phyloP scores from a whole-genome alignment of 106 monocot species.

The Dioscorea zingiberensis region DNA sequence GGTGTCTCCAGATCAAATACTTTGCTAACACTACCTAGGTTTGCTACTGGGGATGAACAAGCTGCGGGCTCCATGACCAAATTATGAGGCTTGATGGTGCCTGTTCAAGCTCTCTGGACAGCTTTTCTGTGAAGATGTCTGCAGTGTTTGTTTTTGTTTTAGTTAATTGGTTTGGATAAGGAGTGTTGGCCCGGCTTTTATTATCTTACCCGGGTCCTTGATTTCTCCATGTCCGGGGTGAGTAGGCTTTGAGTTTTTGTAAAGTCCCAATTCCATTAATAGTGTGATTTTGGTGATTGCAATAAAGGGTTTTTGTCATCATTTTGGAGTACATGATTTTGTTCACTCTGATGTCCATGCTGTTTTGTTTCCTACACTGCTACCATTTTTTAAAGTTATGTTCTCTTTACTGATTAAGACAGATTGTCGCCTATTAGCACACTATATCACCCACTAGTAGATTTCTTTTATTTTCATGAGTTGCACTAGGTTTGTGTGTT shows the following conservation, averaged over 20 bases:
- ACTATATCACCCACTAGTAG: too few species aligned
- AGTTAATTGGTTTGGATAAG: background rate
- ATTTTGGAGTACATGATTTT: too few species aligned
- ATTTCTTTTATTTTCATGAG: too few species aligned
- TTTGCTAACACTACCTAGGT: conserved; percentile 45
- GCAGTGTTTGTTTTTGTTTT: background rate
- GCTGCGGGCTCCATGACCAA: conserved; percentile 4
- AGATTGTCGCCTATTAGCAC: too few species aligned
- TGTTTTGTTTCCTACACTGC: too few species aligned
- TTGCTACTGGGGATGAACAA: conserved; percentile 1
- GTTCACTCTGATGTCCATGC: too few species aligned
- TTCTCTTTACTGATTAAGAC: too few species aligned
- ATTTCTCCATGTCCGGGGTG: background rate
- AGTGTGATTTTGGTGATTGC: conserved; percentile 13
- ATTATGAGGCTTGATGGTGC: background rate
- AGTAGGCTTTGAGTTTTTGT: conserved; percentile 21
- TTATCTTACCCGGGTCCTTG: background rate
- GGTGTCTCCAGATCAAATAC: conserved; percentile 47
- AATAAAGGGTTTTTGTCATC: too few species aligned
- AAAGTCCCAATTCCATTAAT: conserved; percentile 19
- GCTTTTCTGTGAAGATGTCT: too few species aligned
- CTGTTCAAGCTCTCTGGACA: background rate
- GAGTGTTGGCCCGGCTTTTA: background rate
- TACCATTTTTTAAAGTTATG: too few species aligned
- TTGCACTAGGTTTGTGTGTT: too few species aligned